These are phyloP conservation scores for Stephania japonica DNA, from an alignment of 164 flowering plant species.

Conservation along the genomic window DNA sequence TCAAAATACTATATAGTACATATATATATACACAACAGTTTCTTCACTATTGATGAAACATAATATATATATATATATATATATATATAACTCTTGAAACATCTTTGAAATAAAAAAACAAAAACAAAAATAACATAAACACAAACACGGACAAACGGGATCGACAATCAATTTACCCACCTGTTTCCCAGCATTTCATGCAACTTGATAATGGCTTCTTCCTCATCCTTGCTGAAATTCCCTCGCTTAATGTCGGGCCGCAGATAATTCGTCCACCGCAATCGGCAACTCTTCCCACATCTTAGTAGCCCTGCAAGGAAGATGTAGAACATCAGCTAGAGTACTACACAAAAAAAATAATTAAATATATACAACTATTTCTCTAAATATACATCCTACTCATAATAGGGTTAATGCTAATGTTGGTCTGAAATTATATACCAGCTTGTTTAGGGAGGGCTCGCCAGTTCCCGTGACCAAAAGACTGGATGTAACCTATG, in stretches of 20 bases:
- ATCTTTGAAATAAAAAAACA: too few species aligned
- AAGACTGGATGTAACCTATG: constrained; percentile 20
- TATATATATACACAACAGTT: too few species aligned
- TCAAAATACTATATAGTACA: not conserved
- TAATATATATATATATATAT: too few species aligned
- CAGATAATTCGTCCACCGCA: constrained; percentile 40
- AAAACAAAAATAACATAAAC: too few species aligned
- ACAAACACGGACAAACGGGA: too few species aligned
- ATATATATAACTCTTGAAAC: too few species aligned
- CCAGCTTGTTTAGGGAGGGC: constrained; percentile 44
- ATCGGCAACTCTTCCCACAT: constrained; percentile 42
- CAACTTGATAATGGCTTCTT: constrained; percentile 30
- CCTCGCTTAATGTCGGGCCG: constrained; percentile 36
- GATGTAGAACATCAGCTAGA: not conserved
- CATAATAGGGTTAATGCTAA: not conserved
- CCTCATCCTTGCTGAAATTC: constrained; percentile 30
- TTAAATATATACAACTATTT: too few species aligned
- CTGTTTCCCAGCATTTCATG: constrained; percentile 35
- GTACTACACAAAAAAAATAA: not conserved
- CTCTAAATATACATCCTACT: not conserved
- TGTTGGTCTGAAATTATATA: constrained; percentile 3
- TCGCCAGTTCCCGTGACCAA: constrained; percentile 40
- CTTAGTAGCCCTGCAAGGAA: constrained; percentile 27
- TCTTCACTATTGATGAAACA: too few species aligned
- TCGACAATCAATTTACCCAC: constrained; percentile 7